Conservation (phyloP, 176 grass and related monocot species). For the Oryza australiensis region DNA sequence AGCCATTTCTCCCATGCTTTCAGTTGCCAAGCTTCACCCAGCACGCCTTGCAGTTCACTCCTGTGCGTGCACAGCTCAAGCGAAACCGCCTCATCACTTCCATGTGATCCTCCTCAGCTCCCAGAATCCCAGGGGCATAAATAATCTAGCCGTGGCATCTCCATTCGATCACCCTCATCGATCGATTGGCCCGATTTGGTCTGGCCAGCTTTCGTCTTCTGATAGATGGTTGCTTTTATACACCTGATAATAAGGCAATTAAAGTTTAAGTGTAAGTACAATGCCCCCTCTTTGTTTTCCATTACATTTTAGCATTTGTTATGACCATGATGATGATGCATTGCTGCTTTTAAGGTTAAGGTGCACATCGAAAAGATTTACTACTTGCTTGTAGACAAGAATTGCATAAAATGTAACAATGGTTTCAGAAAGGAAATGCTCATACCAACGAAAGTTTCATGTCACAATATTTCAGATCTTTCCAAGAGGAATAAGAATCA, state of each 20-base stretch:
- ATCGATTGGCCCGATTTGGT: not conserved
- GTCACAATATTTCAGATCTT: not conserved
- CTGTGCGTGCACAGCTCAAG: not conserved
- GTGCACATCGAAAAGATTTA: not conserved
- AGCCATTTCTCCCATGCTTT: conserved; percentile 48
- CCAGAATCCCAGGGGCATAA: not conserved
- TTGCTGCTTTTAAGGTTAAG: not conserved
- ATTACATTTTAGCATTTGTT: not conserved
- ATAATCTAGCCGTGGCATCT: not conserved
- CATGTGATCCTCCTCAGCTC: conserved; percentile 29
- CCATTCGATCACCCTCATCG: not conserved
- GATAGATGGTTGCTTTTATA: not conserved
- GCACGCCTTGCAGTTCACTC: conserved; percentile 17
- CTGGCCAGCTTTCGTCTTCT: not conserved
- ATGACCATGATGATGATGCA: not conserved
- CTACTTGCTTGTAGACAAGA: not conserved
- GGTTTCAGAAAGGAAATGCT: not conserved
- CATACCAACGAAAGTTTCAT: not conserved
- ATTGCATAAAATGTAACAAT: not conserved
- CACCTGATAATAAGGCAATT: not conserved
- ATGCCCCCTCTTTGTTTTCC: not conserved
- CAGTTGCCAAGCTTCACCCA: conserved; percentile 36
- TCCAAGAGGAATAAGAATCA: not conserved
- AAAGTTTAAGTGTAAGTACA: conserved; percentile 33
- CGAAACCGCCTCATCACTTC: conserved; percentile 29